phyloP scores from a whole-genome alignment of 352 stramenopile species.

The Phytophthora melonis region DNA sequence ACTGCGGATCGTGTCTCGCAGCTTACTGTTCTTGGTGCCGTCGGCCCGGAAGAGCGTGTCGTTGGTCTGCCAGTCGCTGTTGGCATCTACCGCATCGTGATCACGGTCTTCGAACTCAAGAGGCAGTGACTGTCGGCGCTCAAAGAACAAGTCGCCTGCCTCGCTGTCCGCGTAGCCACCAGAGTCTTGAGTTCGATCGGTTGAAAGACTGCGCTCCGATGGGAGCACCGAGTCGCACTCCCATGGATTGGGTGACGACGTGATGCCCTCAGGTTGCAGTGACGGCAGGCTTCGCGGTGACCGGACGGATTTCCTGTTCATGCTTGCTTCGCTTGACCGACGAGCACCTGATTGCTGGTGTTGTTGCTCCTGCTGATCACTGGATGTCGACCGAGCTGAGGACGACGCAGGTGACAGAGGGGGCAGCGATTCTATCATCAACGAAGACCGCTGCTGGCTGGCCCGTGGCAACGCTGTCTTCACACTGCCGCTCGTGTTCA shows the following conservation, averaged over 20 bases:
- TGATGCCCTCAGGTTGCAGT: conserved; percentile 42
- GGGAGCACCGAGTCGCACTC: conserved; percentile 71
- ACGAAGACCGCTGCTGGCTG: conserved; percentile 21
- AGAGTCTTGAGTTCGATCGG: conserved; percentile 45
- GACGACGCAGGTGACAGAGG: conserved; percentile 51
- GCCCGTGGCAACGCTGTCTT: conserved; percentile 8
- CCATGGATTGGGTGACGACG: conserved; percentile 52
- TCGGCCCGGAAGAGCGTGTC: conserved; percentile 89
- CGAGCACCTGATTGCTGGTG: conserved; percentile 14
- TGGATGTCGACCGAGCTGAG: conserved; percentile 41
- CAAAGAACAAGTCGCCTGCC: conserved; percentile 19
- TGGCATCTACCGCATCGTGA: conserved; percentile 31
- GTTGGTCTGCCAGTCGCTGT: conserved; percentile 76
- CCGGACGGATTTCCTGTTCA: conserved; percentile 6
- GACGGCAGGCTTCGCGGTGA: conserved; percentile 37
- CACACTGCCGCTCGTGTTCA: conserved; percentile 19
- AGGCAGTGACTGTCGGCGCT: conserved; percentile 21
- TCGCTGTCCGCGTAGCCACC: conserved; percentile 18
- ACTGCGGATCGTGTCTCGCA: conserved; percentile 84
- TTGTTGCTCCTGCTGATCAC: conserved; percentile 38
- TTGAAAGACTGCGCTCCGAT: conserved; percentile 59
- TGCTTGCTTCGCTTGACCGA: conserved; percentile 8
- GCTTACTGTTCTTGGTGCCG: conserved; percentile 85
- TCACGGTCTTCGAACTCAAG: conserved; percentile 24
- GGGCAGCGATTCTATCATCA: conserved; percentile 19